A percentile compares a stretch with the other conserved stretches of the same genome.
Evolutionary conservation across 768 basidiomycete species (phyloP).

Genomic region (Pleurotus djamor): DNA sequence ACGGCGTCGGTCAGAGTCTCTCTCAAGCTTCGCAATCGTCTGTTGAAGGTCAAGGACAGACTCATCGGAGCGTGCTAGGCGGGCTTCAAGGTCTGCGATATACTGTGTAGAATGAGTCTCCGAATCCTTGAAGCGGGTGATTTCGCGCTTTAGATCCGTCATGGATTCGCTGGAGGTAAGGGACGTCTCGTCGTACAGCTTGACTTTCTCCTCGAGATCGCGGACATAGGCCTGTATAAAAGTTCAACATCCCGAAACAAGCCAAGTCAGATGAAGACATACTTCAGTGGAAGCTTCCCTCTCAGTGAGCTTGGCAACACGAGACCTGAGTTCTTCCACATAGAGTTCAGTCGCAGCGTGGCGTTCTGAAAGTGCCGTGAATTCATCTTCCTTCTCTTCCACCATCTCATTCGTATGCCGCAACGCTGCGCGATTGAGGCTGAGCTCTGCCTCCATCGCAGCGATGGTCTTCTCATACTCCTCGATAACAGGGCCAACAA

Average conservation of each 20-base stretch:
- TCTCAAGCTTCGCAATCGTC: conserved; percentile 75
- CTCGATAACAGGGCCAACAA: conserved; percentile 96
- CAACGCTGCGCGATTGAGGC: conserved; percentile 82
- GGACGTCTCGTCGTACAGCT: conserved; percentile 77
- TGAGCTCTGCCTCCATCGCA: conserved; percentile 92
- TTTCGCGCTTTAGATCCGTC: conserved; percentile 81
- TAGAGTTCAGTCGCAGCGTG: conserved; percentile 83
- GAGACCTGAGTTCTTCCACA: conserved; percentile 78
- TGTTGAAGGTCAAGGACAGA: conserved; percentile 67
- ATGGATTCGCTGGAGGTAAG: conserved; percentile 76
- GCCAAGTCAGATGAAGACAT: conserved; percentile 17
- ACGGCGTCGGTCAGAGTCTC: conserved; percentile 70
- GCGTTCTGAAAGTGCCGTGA: conserved; percentile 61
- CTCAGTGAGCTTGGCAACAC: conserved; percentile 82
- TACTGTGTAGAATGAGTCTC: conserved; percentile 75
- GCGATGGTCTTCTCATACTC: conserved; percentile 98
- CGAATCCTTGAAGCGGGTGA: conserved; percentile 71
- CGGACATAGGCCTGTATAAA: conserved; percentile 80
- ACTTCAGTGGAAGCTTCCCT: conserved; percentile 93
- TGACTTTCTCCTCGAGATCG: conserved; percentile 92
- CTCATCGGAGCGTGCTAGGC: conserved; percentile 77
- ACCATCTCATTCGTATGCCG: conserved; percentile 90
- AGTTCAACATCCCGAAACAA: conserved; percentile 12
- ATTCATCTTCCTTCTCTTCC: conserved; percentile 86
- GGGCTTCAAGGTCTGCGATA: conserved; percentile 83